Base-by-base conservation (phyloP, 2,329 filamentous ascomycete species). In the Pyrenochaeta sp. region DNA sequence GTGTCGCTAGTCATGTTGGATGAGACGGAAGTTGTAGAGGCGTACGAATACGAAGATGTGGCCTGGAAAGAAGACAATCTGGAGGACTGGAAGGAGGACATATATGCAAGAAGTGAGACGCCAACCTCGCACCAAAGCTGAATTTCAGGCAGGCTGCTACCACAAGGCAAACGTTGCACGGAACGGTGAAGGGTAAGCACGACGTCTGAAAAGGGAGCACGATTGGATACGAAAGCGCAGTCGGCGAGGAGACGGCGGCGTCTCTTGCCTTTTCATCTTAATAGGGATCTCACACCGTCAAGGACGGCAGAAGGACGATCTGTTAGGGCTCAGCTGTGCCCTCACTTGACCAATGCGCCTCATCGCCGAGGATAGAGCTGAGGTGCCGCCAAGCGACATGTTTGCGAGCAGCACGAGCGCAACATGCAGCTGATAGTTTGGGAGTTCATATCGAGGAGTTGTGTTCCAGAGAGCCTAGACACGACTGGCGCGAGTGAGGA, bases 1-100 rank as follows among this genome's bases (percentile, higher is more conserved):
- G 56, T 57, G 24, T 70, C 58, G 58, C 61, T 57, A 24, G 56
- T 28, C 64, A 68, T 71, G 6, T 40, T 61, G 36, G 30, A 46
- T 19, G 36, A 27, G 24, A 7, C 13, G 37, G 13, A 19, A 24
- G 24, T 46, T 25, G 27, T 44, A 43, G 50, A 50, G 24, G 40
- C 43, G 24, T 44, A 34, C n/a, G 13, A 49, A 12, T 36, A 42
- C 15, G 9, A 37, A 42, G 50, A 46, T 15, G 28, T 34, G 30
- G 39, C 13, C n/a, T 50, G 36, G 45, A n/a, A 56, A 19, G 24
- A 46, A 4, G 7, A 19, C 8, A 19, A 13, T n/a, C 4, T 4
- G 24, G 10, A 43, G 24, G 44, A 43, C 27, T n/a, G 7, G 24
- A 24, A 13, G 39, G 50, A 43, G 37, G 40, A 25, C 6, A 49